Evolutionary conservation across 106 monocot genomes (phyloP).

Genomic region (Apostasia shenzhenica): DNA sequence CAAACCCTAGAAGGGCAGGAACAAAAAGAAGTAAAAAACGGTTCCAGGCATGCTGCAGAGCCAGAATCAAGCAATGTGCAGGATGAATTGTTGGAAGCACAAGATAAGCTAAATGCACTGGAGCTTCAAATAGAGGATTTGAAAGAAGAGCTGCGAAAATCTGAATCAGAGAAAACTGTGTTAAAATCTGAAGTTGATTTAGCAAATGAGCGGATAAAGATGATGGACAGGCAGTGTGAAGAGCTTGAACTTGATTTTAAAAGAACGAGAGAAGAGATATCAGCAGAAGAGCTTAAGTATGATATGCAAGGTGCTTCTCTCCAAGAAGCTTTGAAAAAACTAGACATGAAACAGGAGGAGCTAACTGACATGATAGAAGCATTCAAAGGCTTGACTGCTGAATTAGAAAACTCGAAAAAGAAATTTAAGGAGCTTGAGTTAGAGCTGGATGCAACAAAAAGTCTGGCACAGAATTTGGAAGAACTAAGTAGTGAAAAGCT

Average conservation of each 20-base stretch:
- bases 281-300: slow-evolving; percentile 37
- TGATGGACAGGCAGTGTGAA: slow-evolving; percentile 29
- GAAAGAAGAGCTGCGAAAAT: slow-evolving; percentile 25
- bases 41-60: slow-evolving; percentile 34
- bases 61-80: slow-evolving; percentile 8
- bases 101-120: slow-evolving; percentile 38
- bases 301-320: slow-evolving; percentile 34
- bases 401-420: slow-evolving; percentile 42
- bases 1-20: slow-evolving; percentile 10
- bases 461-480: slow-evolving; percentile 34
- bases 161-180: slow-evolving; percentile 48
- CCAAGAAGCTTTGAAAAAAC: slow-evolving; percentile 34
- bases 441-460: slow-evolving; percentile 22
- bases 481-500: slow-evolving; percentile 26
- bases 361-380: slow-evolving; percentile 44
- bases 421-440: slow-evolving; percentile 41
- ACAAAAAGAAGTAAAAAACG: slow-evolving; percentile 29
- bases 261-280: slow-evolving; percentile 44
- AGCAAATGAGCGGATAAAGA: slow-evolving; percentile 33
- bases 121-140: slow-evolving; percentile 34
- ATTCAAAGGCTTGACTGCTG: slow-evolving; percentile 27
- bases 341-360: slow-evolving; percentile 46
- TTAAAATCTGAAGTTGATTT: slow-evolving; percentile 31
- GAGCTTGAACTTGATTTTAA: slow-evolving; percentile 52
- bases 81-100: slow-evolving; percentile 14